Evolutionary conservation across 495 filamentous ascomycete genomes (phyloP).

Genomic region (Aspergillus sclerotiicarbonarius): DNA sequence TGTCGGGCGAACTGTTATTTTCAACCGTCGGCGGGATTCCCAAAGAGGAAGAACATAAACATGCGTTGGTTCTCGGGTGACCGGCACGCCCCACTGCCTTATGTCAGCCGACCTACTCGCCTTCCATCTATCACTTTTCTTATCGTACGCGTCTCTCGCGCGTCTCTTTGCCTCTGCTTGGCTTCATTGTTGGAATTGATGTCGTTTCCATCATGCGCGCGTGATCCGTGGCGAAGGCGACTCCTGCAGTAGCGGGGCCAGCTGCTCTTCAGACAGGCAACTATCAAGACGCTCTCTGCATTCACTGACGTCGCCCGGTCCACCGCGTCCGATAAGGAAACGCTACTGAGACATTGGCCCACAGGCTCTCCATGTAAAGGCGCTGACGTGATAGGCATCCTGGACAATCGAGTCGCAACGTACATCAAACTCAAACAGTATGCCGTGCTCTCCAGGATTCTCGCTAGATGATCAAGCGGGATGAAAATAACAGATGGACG

Average conservation of each 20-base stretch:
- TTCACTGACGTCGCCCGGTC: neutral
- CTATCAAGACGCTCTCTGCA: neutral
- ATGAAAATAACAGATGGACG: conserved; percentile 49
- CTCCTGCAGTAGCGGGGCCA: conserved; percentile 3
- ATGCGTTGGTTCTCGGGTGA: neutral
- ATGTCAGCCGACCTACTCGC: neutral
- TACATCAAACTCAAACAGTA: conserved; percentile 57
- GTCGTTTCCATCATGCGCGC: neutral
- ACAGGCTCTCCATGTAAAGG: neutral
- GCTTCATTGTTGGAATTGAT: neutral
- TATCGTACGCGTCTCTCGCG: conserved; percentile 1
- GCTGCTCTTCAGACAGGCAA: conserved; percentile 3
- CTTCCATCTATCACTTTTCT: neutral
- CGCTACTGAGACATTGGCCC: neutral
- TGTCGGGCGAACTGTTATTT: neutral
- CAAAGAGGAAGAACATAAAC: conserved; percentile 5
- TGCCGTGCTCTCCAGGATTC: conserved; percentile 57
- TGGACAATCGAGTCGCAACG: conserved; percentile 61
- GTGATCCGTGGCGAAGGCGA: conserved; percentile 1
- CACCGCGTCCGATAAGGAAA: neutral
- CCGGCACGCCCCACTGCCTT: neutral
- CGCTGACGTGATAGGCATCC: conserved; percentile 20
- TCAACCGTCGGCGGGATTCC: neutral
- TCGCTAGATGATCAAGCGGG: conserved; percentile 54
- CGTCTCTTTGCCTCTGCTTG: neutral